Evolutionary conservation across 106 monocot genomes (phyloP).

Genomic region (Acanthochlamys bracteata): DNA sequence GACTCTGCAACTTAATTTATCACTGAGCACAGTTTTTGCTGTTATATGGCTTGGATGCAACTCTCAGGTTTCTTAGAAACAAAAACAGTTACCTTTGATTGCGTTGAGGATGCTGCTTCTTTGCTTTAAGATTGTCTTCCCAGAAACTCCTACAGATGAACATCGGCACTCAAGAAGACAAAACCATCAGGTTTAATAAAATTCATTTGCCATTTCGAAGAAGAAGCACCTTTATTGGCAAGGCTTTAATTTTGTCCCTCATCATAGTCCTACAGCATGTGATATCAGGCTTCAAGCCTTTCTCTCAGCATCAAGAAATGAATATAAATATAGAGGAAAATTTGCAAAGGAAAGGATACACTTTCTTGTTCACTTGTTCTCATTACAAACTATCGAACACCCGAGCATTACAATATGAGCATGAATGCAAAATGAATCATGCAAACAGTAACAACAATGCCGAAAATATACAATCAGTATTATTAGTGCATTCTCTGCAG

Average conservation of each 20-base stretch:
- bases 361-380: no score
- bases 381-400: no score
- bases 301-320: constrained; percentile 58
- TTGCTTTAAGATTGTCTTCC: constrained; percentile 44
- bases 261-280: constrained; percentile 70
- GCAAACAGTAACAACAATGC: no score
- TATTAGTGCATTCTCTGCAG: no score
- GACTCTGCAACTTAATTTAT: no score
- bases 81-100: constrained; percentile 38
- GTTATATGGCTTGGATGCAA: constrained; percentile 52
- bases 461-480: no score
- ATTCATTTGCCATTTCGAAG: constrained; percentile 34
- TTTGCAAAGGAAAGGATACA: no score
- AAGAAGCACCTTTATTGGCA: constrained; percentile 56
- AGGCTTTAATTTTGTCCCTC: constrained; percentile 59
- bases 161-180: constrained; percentile 69
- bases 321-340: no score
- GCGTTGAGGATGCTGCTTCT: constrained; percentile 41
- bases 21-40: neutral
- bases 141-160: constrained; percentile 61
- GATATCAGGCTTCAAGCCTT: constrained; percentile 63
- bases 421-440: no score
- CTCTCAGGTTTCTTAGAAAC: constrained; percentile 60
- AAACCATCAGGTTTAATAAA: constrained; percentile 71
- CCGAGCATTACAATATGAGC: no score